phyloP scores from a whole-genome alignment of 1,284 basidiomycete species.

The Coniophora puteana region DNA sequence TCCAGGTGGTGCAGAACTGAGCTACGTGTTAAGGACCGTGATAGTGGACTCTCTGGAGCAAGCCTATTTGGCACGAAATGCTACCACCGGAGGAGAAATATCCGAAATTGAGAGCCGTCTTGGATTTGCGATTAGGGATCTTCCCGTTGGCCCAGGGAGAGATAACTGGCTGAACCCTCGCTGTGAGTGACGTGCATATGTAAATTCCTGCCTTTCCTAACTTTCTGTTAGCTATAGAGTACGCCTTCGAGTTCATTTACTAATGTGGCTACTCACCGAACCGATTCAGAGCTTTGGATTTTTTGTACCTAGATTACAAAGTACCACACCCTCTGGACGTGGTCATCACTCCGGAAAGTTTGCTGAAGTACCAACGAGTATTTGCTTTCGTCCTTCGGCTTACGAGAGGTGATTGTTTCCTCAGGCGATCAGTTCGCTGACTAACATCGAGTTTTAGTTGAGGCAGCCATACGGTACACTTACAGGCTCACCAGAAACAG shows the following conservation, averaged over 20 bases:
- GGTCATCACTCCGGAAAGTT: slow-evolving; percentile 62
- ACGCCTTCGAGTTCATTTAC: slow-evolving; percentile 8
- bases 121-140: slow-evolving; percentile 77
- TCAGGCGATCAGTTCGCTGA: not conserved
- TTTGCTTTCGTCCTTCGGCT: slow-evolving; percentile 78
- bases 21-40: slow-evolving; percentile 75
- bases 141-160: slow-evolving; percentile 57
- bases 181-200: slow-evolving; percentile 41
- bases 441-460: slow-evolving; percentile 40
- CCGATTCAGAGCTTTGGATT: slow-evolving; percentile 70
- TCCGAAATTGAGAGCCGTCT: slow-evolving; percentile 74
- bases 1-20: slow-evolving; percentile 78
- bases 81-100: slow-evolving; percentile 23
- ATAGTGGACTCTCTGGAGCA: slow-evolving; percentile 69
- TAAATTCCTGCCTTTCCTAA: slow-evolving; percentile 8
- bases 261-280: not conserved
- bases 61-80: slow-evolving; percentile 11
- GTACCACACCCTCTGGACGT: slow-evolving; percentile 69
- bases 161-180: slow-evolving; percentile 78
- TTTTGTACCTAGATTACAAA: slow-evolving; percentile 83
- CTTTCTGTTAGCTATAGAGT: slow-evolving; percentile 21
- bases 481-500: slow-evolving; percentile 55
- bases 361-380: slow-evolving; percentile 82
- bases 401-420: slow-evolving; percentile 54
- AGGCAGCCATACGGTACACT: slow-evolving; percentile 64